phyloP scores from a whole-genome alignment of 768 basidiomycete genomes.

The Trametes maxima region DNA sequence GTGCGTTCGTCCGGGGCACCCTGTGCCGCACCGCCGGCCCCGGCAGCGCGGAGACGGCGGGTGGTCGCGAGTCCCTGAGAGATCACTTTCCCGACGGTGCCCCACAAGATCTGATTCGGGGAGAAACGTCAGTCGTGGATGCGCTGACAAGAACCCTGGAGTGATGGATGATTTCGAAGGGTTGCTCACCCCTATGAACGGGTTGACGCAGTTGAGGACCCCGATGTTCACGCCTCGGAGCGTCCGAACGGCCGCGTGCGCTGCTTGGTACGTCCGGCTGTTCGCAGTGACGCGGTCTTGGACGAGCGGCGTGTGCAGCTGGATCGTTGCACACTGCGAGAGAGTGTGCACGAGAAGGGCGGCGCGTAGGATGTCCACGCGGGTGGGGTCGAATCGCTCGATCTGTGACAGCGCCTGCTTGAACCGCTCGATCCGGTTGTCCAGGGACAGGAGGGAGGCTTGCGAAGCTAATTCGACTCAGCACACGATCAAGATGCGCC shows the following conservation, averaged over 20 bases:
- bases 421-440: slow-evolving; percentile 35
- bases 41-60: background rate
- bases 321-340: slow-evolving; percentile 32
- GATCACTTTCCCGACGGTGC: slow-evolving; percentile 16
- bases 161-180: background rate
- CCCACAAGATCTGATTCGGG: slow-evolving; percentile 14
- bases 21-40: background rate
- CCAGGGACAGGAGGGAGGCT: slow-evolving; percentile 29
- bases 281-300: slow-evolving; percentile 17
- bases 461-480: slow-evolving; percentile 26
- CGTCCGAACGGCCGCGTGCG: slow-evolving; percentile 22
- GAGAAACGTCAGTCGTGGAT: background rate
- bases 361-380: slow-evolving; percentile 22
- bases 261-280: slow-evolving; percentile 26
- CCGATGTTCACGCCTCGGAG: slow-evolving; percentile 20
- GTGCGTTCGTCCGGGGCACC: slow-evolving; percentile 16
- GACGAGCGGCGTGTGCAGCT: slow-evolving; percentile 32
- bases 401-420: slow-evolving; percentile 27
- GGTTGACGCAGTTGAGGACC: slow-evolving; percentile 23
- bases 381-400: slow-evolving; percentile 18
- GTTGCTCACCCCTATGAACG: slow-evolving; percentile 27
- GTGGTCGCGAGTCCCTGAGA: slow-evolving; percentile 3
- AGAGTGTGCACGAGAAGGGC: slow-evolving; percentile 32
- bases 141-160: background rate
- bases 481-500: slow-evolving; percentile 1